Base-by-base conservation (phyloP, 169 alveolate genomes). In the Plasmodium knowlesi region DNA sequence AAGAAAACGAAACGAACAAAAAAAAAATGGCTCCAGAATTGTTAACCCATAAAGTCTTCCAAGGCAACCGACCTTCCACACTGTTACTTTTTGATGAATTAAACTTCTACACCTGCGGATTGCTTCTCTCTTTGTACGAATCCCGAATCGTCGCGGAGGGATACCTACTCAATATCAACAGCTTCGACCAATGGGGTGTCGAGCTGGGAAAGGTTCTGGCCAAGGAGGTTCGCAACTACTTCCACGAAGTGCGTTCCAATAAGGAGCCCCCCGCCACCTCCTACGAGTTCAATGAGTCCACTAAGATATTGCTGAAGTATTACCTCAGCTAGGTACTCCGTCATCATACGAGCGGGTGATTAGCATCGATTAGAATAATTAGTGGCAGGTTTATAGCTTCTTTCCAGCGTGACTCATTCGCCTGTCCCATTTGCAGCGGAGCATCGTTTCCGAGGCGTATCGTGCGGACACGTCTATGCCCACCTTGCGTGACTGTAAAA, bases 101-200 rank as follows among this genome's bases (percentile, higher is more conserved):
- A 19, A 97, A 96, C 79, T 98, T 99, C 37, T 97, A 95, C 83
- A 95, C 98, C 70, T 93, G 98, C 67, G 99, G 99, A 2, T 94
- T 98, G 85, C 97, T 99, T 46, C 96, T 99, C 53, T 98, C 99
- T 1, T 95, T 99, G n/a, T 99, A 99, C 95, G 99, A 99, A 94
- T 99, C 98, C 95, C 97, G 99, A 94, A 98, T 98, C 28, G 99
- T 99, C 4, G 99, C 99, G 50, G 99, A 99, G 96, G 99, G 99
- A 3, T 98, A 98, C 95, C 92, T 98, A 32, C 98, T 99, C 98
- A 99, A 98, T 70, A 98, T 99, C 73, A 99, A 99, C 96, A 97
- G 99, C 80, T 99, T 99, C 93, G 99, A 99, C 89, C 99, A 99
- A 95, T 98, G 98, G 99, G 99, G 99, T 9, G 99, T 98, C 32